These are phyloP conservation scores for Speleostelium caveatum DNA, from an alignment of 78 protist species.

Conservation along the genomic window DNA sequence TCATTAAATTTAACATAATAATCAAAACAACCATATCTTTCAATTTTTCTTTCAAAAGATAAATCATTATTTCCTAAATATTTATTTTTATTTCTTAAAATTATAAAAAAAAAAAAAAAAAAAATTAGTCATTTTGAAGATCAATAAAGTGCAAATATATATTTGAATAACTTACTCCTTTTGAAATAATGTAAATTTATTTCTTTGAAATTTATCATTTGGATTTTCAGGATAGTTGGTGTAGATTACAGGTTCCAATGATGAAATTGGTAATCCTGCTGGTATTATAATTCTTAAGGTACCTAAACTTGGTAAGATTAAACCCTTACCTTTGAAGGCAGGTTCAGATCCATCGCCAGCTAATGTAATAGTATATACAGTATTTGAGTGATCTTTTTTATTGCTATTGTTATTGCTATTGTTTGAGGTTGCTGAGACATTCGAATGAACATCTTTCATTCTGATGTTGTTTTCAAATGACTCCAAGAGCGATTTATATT, in stretches of 20 bases:
- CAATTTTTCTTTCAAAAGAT: constrained; percentile 24
- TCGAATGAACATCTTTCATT: not conserved
- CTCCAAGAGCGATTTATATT: not conserved
- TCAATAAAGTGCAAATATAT: not conserved
- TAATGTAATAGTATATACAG: constrained; percentile 29
- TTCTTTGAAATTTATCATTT: constrained; percentile 5
- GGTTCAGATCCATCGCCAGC: constrained; percentile 72
- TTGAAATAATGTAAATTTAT: constrained; percentile 7
- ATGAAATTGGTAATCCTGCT: constrained; percentile 32
- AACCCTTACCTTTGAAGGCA: constrained; percentile 43
- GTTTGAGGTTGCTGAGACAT: not conserved
- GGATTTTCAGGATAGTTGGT: constrained; percentile 17
- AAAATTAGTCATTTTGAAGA: not conserved
- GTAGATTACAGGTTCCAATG: constrained; percentile 29
- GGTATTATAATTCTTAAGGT: constrained; percentile 48
- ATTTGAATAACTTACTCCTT: not conserved
- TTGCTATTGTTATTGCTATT: not conserved
- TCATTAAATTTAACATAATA: constrained; percentile 61
- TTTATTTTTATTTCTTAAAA: not conserved
- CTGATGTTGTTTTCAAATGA: not conserved
- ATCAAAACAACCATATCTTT: constrained; percentile 59
- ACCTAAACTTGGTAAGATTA: constrained; percentile 31
- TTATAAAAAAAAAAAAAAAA: not conserved
- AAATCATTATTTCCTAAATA: constrained; percentile 56
- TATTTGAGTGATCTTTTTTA: not conserved